phyloP scores from a whole-genome alignment of 2,329 filamentous ascomycete genomes.

The Alternaria ethzedia region DNA sequence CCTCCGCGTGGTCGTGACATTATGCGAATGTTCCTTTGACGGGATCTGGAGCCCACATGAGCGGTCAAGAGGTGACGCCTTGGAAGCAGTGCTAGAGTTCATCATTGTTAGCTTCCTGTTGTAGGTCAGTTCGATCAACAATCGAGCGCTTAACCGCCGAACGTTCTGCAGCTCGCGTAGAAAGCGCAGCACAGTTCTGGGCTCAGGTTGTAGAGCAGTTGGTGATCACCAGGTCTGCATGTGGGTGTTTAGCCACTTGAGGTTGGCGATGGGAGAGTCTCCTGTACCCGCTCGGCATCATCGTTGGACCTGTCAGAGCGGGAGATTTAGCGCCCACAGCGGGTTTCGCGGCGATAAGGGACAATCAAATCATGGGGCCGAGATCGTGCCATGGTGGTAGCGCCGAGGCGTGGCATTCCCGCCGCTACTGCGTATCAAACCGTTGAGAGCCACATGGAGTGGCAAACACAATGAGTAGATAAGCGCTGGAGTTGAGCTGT shows the following conservation, averaged over 20 bases:
- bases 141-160: not conserved
- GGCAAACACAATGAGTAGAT: too few relatives aligned
- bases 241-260: too few relatives aligned
- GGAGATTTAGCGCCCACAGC: not conserved
- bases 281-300: not conserved
- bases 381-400: too few relatives aligned
- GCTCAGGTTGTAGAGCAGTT: too few relatives aligned
- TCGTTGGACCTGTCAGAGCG: not conserved
- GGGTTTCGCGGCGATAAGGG: not conserved
- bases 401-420: not conserved
- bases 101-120: not conserved
- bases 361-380: not conserved
- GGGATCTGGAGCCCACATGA: not conserved
- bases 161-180: not conserved
- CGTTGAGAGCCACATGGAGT: too few relatives aligned
- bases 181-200: too few relatives aligned
- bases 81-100: not conserved
- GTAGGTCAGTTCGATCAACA: not conserved
- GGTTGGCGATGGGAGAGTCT: not conserved
- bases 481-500: not conserved
- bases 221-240: not conserved
- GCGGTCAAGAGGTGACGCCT: not conserved
- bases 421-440: not conserved
- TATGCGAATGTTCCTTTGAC: not conserved
- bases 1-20: not conserved